Base-by-base conservation (phyloP, 441 rosid species). In the Francoa sonchifolia region DNA sequence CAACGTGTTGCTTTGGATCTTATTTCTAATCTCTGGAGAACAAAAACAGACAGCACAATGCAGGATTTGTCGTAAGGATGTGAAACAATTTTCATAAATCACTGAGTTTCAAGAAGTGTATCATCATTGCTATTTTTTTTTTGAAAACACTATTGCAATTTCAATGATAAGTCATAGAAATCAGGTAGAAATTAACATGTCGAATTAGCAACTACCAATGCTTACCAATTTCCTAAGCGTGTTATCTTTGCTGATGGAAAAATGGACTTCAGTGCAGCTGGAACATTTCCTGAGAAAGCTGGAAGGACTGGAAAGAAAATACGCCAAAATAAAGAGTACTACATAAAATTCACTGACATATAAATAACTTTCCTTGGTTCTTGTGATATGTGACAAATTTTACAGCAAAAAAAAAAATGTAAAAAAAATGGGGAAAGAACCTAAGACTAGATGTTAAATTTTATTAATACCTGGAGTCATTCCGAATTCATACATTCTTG, bases 211-310 rank as follows among this genome's bases (percentile, higher is more conserved):
- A 10, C 15, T 16, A 15, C 15, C 19, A 14, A 34, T 14, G 17
- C 69, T 64, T 48, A 79, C 90, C 90, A 80, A 61, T 76, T 80
- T 29, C 85, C 90, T 44, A 80, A 48, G 22, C 64, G 79, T 30
- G 69, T 52, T 59, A 80, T 80, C 67, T 68, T 76, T 39, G 85
- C 85, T 45, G 72, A 74, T 28, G 90, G 82, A 57, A 62, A 80
- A 53, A 58, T 56, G 22, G 59, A 38, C 45, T 44, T 68, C 33
- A 76, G 47, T 47, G 67, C 77, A 10, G 82, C 73, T 20, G 90
- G 90, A 54, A 76, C 62, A 50, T 69, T 76, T 50, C 90, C 90
- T 32, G 90, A 76, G 51, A 80, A 80, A 15, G 79, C 85, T 28
- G 90, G 90, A 48, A 76, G 74, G 50, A 80, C 90, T 80, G 69